These are phyloP conservation scores for Umbelopsis vinacea DNA, from an alignment of 192 early-diverging fungal species.

Conservation along the genomic window DNA sequence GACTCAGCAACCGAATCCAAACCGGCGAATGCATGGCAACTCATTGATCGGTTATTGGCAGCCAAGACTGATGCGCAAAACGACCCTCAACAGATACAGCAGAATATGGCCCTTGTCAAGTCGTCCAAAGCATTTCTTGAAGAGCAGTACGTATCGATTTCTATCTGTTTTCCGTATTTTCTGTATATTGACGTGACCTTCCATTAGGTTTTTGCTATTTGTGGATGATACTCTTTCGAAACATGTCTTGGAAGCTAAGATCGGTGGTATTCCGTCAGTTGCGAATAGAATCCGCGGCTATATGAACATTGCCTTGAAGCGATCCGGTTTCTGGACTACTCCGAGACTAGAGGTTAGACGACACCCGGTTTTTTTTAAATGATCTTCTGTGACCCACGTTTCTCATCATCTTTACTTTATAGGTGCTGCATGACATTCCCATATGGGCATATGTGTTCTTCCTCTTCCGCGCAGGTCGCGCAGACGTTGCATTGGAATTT, in stretches of 20 bases:
- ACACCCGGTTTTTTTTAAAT: background rate
- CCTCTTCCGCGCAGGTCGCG: constrained; percentile 77
- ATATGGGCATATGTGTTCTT: constrained; percentile 90
- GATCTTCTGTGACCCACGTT: background rate
- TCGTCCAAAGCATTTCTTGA: constrained; percentile 60
- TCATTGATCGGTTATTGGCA: constrained; percentile 3
- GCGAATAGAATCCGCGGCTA: constrained; percentile 71
- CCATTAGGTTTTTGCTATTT: constrained; percentile 43
- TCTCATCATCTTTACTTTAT: background rate
- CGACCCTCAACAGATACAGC: background rate
- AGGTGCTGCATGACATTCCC: constrained; percentile 60
- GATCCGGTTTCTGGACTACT: constrained; percentile 53
- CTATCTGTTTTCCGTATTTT: background rate
- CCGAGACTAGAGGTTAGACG: constrained; percentile 41
- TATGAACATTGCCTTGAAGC: constrained; percentile 70
- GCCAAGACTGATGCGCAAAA: background rate
- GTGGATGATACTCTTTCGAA: constrained; percentile 57
- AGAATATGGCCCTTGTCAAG: constrained; percentile 24
- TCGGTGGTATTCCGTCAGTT: constrained; percentile 86
- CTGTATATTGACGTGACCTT: background rate
- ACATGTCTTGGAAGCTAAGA: constrained; percentile 64
- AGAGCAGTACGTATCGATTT: constrained; percentile 44
- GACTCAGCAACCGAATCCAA: background rate
- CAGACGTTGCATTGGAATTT: constrained; percentile 70
- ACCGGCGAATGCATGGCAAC: constrained; percentile 11